Percentiles rank a stretch among this genome's conserved stretches.
Evolutionary conservation across 805 yeast species (phyloP).

Genomic region (Starmerella gropengiesseri): DNA sequence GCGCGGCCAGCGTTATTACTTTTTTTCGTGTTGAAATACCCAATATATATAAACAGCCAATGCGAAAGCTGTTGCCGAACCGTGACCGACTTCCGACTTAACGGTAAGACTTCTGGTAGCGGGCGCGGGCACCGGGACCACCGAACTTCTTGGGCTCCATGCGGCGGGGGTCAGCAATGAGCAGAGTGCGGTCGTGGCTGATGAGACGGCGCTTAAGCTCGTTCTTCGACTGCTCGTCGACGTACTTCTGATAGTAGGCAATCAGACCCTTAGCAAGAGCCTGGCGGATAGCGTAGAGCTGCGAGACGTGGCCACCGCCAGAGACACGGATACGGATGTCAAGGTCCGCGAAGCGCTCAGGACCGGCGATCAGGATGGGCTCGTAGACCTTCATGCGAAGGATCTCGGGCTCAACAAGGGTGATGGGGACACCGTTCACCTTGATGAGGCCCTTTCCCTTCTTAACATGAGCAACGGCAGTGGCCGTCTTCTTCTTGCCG

Average conservation of each 20-base stretch:
- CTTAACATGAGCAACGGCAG: conserved; percentile 99
- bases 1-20: conserved; percentile 5
- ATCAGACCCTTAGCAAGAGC: conserved; percentile 99
- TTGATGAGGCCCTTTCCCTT: conserved; percentile 99
- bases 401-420: conserved; percentile 97
- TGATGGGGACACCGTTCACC: conserved; percentile 98
- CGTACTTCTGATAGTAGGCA: conserved; percentile 99
- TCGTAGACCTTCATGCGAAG: conserved; percentile 99
- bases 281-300: conserved; percentile 99
- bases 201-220: conserved; percentile 97
- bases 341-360: conserved; percentile 95
- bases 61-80: conserved; percentile 1
- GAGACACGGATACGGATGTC: conserved; percentile 98
- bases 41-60: conserved; percentile 12
- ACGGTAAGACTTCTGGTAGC: conserved; percentile 99
- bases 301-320: conserved; percentile 99
- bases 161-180: conserved; percentile 99
- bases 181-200: conserved; percentile 97
- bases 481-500: conserved; percentile 99
- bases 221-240: conserved; percentile 98
- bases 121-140: conserved; percentile 99
- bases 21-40: conserved; percentile 6
- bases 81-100: conserved; percentile 34
- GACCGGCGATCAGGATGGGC: conserved; percentile 95
- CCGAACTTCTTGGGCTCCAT: conserved; percentile 99